Conservation (phyloP, 2,329 filamentous ascomycete species). For the Elsinoe perseae region DNA sequence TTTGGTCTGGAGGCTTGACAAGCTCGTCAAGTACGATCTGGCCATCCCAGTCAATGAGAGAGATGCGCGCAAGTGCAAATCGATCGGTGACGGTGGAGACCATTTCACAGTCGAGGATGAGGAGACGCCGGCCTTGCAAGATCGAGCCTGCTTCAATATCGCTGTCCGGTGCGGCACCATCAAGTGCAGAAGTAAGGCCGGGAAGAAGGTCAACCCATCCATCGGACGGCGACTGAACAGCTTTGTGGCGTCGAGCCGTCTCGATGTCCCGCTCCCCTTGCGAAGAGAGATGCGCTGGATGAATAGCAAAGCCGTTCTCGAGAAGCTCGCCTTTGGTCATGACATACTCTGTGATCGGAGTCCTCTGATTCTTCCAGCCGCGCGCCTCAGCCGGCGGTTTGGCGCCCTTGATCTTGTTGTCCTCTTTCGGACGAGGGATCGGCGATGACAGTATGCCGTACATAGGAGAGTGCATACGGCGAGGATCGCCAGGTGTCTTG, state of each 20-base stretch:
- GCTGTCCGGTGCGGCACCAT: conserved; percentile 53
- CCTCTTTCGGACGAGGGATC: conserved; percentile 59
- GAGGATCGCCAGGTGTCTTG: conserved; percentile 74
- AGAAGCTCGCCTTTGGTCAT: conserved; percentile 63
- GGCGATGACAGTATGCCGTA: conserved; percentile 74
- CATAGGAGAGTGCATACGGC: conserved; percentile 78
- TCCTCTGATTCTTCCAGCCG: conserved; percentile 65
- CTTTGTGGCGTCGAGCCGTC: conserved; percentile 35
- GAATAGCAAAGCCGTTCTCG: conserved; percentile 76
- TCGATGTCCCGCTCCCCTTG: conserved; percentile 50
- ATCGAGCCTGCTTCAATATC: conserved; percentile 74
- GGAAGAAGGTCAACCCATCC: conserved; percentile 74
- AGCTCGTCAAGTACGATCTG: conserved; percentile 77
- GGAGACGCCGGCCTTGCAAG: conserved; percentile 68
- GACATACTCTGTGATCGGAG: conserved; percentile 73
- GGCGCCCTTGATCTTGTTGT: conserved; percentile 53
- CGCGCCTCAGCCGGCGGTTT: conserved; percentile 56
- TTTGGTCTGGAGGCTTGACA: conserved; percentile 81
- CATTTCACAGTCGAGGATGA: conserved; percentile 96
- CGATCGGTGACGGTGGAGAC: conserved; percentile 69
- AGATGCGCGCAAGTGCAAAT: conserved; percentile 81
- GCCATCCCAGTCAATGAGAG: conserved; percentile 78
- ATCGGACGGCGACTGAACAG: conserved; percentile 43
- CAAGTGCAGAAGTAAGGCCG: conserved; percentile 54
- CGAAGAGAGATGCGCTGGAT: conserved; percentile 63